Base-by-base conservation (phyloP, 495 filamentous ascomycete genomes). In the Aspergillus biplanus region DNA sequence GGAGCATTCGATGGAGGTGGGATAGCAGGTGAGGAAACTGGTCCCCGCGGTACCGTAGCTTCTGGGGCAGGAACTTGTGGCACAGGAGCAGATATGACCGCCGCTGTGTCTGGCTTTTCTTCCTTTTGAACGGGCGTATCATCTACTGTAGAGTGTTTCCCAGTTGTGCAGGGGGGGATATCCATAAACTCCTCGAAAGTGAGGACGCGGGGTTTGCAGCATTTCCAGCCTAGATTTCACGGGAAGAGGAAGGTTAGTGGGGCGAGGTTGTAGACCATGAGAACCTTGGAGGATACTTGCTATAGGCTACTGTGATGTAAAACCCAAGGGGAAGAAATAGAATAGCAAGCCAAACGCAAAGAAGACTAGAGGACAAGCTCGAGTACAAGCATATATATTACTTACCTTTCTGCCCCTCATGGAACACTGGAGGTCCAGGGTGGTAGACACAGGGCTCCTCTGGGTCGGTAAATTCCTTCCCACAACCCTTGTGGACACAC, bases 181-280 rank as follows among this genome's bases (percentile, higher is more conserved):
- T 83, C 75, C 69, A 98, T 91, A 82, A 99, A 99, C 79, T 99
- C 95, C 77, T 99, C 96, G 71, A 99, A 99, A 55, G 94, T 97
- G 66, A 99, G 84, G 66, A 98, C 92, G 75, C 96, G 90, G 61
- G 93, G 90, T 81, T 97, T 99, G 84, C 95, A 99, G 80, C 95
- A 99, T 82, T 97, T 97, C 95, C 95, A 99, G 69, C 95, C 95
- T 97, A 73, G 15, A 13, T 18, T 52, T 67, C 42, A 65, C 35
- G 32, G 62, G 48, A 63, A 47, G 49, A 50, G 47, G 9, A 66
- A 52, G 63, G 54, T 56, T 58, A 63, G 34, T 52, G 42, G 35
- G 34, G 34, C 39, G 6, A 31, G 35, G 18, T 13, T 27, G 49
- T 46, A 33, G 55, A 54, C 48, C 48, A 50, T 54, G 52, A 34